A percentile compares a stretch with the other conserved stretches of the same genome.
phyloP scores from a whole-genome alignment of 257 asterid genomes.

The Solanum ossicruentum region DNA sequence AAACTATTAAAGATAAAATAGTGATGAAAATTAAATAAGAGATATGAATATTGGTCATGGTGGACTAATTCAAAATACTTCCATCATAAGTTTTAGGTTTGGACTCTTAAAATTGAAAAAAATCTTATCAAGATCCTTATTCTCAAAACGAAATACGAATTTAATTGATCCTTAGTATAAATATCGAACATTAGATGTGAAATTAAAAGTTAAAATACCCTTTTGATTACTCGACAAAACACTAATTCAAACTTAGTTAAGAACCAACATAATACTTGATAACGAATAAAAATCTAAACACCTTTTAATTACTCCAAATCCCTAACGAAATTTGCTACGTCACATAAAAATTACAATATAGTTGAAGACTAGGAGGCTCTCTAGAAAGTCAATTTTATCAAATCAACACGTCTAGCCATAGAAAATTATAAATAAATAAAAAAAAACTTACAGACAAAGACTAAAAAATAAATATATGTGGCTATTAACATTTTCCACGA shows the following conservation, averaged over 20 bases:
- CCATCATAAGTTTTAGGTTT: rapidly evolving
- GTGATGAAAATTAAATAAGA: background rate
- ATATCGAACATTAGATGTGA: rapidly evolving
- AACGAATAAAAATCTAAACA: no score
- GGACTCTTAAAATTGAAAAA: background rate
- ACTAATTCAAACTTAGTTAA: rapidly evolving
- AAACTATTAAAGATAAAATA: background rate
- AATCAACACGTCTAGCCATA: background rate
- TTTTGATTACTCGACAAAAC: background rate
- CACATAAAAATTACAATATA: background rate
- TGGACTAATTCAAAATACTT: background rate
- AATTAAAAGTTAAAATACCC: background rate
- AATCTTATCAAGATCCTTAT: background rate
- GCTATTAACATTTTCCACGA: background rate
- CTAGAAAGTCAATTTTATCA: background rate
- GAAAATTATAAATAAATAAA: no score
- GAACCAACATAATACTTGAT: no score
- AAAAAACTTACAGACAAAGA: background rate
- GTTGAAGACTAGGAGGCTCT: background rate
- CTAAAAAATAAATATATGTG: background rate
- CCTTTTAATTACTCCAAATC: background rate
- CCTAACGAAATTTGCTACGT: background rate
- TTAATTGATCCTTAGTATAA: rapidly evolving
- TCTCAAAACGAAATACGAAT: rapidly evolving
- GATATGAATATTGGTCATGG: background rate